phyloP scores from a whole-genome alignment of 257 asterid genomes.

The Agastache rugosa region DNA sequence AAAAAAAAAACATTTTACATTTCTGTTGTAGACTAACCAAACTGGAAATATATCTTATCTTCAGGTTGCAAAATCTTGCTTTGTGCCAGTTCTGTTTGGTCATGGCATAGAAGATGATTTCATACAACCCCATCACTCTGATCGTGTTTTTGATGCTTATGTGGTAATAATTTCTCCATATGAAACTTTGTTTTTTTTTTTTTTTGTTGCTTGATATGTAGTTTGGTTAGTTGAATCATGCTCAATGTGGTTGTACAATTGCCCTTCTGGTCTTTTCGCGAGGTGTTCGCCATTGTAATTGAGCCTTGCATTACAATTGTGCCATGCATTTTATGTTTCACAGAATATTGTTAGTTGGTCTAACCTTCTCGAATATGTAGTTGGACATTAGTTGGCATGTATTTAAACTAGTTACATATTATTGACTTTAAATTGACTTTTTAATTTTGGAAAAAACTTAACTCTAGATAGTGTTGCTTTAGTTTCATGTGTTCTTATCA shows the following conservation, averaged over 20 bases:
- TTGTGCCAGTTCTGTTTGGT: constrained; percentile 88
- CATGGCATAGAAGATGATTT: constrained; percentile 92
- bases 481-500: not conserved
- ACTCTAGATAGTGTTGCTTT: not conserved
- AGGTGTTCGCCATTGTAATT: not conserved
- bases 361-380: not conserved
- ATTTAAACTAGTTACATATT: not conserved
- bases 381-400: not conserved
- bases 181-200: not conserved
- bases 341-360: not conserved
- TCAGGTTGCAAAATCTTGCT: constrained; percentile 88
- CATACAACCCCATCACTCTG: constrained; percentile 95
- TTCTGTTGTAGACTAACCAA: constrained; percentile 21
- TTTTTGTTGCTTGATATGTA: not conserved
- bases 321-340: constrained; percentile 8
- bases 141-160: constrained; percentile 76
- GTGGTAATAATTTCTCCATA: constrained; percentile 54
- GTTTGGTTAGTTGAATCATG: constrained; percentile 4
- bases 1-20: not conserved
- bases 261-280: constrained; percentile 1
- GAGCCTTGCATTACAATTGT: not conserved
- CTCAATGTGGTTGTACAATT: not conserved
- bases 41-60: constrained; percentile 20
- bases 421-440: not conserved
- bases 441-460: not conserved